Evolutionary conservation across 352 stramenopile genomes (phyloP), one percentile per base, ranked within the genome.

Genomic region (Phytopythium kandeliae): DNA sequence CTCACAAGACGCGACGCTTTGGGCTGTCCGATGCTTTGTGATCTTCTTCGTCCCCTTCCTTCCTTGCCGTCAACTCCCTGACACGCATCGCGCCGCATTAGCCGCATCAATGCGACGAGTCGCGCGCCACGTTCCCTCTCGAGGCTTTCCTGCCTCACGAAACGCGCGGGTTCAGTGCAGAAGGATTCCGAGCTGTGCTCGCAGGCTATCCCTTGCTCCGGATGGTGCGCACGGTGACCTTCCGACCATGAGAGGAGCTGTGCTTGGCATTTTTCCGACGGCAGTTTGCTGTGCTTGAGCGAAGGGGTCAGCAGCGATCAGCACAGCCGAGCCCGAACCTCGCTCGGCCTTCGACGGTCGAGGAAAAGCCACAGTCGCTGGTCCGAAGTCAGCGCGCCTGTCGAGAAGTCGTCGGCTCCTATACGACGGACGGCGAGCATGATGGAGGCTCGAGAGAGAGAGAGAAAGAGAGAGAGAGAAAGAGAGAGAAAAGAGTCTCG

Each of bases 241-340:
- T 51, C 45, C 45, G 45, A 51, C 45, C 45, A 41, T 51, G 45
- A 15, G 3, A 26, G 17, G 26, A 13, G 6, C 40, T 46, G 40
- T 7, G 13, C 40, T 21, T 33, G n/a, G 30, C n/a, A 25, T 51
- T 51, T 22, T 51, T 51, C 45, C 45, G 31, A 41, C 45, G 45
- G 41, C 45, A 51, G 45, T 25, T 30, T 1, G 30, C 9, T 17
- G 45, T 30, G 41, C 45, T 28, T 30, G 45, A 51, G 45, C 19
- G 26, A 26, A 41, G 45, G 22, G 44, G 44, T 24, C 44, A 50
- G 44, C 31, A 45, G 26, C 26, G 8, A 22, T 19, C 22, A 21
- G 5, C 13, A 15, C 28, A 17, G 7, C n/a, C 38, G 8, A n/a
- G 44, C 40, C 44, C 17, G 11, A 35, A n/a, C 21, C 6, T 4